Percentiles rank a stretch among this genome's conserved stretches.
Evolutionary conservation across 805 yeast species (phyloP).

Genomic region (Metschnikowia gruessii): DNA sequence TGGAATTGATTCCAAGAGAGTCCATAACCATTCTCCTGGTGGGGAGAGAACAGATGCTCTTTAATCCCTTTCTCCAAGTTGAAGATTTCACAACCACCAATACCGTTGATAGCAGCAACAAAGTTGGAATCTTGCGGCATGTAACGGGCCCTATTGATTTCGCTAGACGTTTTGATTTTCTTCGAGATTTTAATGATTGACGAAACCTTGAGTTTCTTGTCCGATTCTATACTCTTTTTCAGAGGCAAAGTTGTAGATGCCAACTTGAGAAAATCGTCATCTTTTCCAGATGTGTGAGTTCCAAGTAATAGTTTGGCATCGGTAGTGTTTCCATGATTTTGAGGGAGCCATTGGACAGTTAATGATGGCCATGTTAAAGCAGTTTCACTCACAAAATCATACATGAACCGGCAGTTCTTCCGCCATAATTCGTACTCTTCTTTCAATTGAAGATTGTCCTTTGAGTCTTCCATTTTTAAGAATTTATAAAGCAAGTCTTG

Average conservation of each 20-base stretch:
- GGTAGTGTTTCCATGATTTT: conserved; percentile 25
- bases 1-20: conserved; percentile 57
- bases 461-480: conserved; percentile 10
- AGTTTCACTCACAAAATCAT: conserved; percentile 77
- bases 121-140: conserved; percentile 57
- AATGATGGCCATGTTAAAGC: conserved; percentile 81
- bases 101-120: conserved; percentile 67
- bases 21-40: conserved; percentile 71
- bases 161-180: conserved; percentile 60
- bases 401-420: conserved; percentile 77
- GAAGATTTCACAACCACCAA: conserved; percentile 59
- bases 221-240: background rate
- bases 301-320: conserved; percentile 59
- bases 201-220: conserved; percentile 29
- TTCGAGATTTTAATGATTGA: conserved; percentile 60
- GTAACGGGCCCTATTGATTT: conserved; percentile 69
- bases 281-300: conserved; percentile 73
- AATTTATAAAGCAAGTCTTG: background rate
- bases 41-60: conserved; percentile 44
- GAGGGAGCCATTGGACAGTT: conserved; percentile 75
- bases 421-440: conserved; percentile 80
- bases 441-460: conserved; percentile 35
- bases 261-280: conserved; percentile 60
- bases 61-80: conserved; percentile 33
- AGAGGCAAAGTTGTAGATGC: conserved; percentile 59